phyloP scores from a whole-genome alignment of 345 rosid genomes.

The Ricinus communis region DNA sequence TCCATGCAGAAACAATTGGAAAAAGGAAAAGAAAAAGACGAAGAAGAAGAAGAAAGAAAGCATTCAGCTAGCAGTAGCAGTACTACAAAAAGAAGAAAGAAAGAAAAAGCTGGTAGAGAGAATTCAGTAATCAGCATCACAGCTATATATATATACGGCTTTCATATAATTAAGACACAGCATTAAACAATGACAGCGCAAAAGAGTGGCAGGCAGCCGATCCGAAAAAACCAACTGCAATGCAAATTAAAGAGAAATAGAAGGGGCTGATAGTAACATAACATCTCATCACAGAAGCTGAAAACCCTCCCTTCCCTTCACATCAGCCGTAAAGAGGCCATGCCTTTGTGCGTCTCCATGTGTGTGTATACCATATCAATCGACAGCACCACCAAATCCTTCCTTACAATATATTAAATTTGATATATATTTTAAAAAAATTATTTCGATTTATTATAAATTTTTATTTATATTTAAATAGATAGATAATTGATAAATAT shows the following conservation, averaged over 20 bases:
- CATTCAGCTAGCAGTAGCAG: too few relatives aligned
- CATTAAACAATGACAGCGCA: slow-evolving; percentile 32
- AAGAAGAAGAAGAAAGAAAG: background rate
- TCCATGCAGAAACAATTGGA: background rate
- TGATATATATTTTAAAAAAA: too few relatives aligned
- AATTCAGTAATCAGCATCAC: too few relatives aligned
- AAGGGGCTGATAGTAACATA: slow-evolving; percentile 28
- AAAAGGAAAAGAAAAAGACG: slow-evolving; percentile 1
- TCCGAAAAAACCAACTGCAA: slow-evolving; percentile 50
- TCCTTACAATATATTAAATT: too few relatives aligned
- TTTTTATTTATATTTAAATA: too few relatives aligned
- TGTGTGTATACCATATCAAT: too few relatives aligned
- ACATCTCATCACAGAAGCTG: slow-evolving; percentile 15
- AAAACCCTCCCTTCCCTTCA: background rate
- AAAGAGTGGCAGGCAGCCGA: slow-evolving; percentile 43
- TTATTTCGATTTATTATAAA: too few relatives aligned
- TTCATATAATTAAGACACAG: too few relatives aligned
- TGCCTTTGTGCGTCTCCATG: background rate
- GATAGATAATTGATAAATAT: too few relatives aligned
- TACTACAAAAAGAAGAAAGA: too few relatives aligned
- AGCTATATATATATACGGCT: too few relatives aligned
- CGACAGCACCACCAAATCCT: too few relatives aligned
- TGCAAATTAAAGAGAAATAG: slow-evolving; percentile 27
- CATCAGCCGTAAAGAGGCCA: slow-evolving; percentile 18
- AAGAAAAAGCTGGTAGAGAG: slow-evolving; percentile 14